phyloP scores from a whole-genome alignment of 208 protist genomes.

The Naegleria lovaniensis region DNA sequence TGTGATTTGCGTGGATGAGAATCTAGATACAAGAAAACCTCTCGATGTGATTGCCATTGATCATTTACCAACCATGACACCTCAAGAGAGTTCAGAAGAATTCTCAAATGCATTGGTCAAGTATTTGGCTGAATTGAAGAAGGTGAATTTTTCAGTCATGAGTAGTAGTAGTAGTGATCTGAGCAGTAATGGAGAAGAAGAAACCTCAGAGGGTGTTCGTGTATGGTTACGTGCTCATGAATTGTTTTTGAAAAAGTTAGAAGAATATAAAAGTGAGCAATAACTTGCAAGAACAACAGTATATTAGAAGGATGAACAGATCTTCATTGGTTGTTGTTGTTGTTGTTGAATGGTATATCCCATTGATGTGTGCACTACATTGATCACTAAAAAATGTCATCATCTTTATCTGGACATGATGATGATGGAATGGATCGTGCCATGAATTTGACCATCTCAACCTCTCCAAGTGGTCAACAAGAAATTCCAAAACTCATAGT shows the following conservation, averaged over 20 bases:
- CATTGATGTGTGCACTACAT: too few species aligned
- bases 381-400: too few species aligned
- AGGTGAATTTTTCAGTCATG: conserved; percentile 33
- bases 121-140: conserved; percentile 39
- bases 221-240: background rate
- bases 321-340: too few species aligned
- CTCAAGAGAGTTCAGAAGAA: conserved; percentile 44
- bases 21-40: background rate
- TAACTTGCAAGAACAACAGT: too few species aligned
- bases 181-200: too few species aligned
- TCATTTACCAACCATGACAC: conserved; percentile 56
- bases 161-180: background rate
- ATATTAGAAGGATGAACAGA: too few species aligned
- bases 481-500: too few species aligned
- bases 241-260: background rate
- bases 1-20: conserved; percentile 15
- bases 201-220: background rate
- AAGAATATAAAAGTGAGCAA: background rate
- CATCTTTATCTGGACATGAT: too few species aligned
- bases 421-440: too few species aligned
- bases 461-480: too few species aligned
- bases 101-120: conserved; percentile 44
- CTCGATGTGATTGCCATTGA: conserved; percentile 58
- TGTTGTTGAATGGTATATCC: too few species aligned
- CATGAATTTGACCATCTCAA: too few species aligned